Conservation (phyloP, 495 filamentous ascomycete genomes). For the Hyaloscypha finlandica region DNA sequence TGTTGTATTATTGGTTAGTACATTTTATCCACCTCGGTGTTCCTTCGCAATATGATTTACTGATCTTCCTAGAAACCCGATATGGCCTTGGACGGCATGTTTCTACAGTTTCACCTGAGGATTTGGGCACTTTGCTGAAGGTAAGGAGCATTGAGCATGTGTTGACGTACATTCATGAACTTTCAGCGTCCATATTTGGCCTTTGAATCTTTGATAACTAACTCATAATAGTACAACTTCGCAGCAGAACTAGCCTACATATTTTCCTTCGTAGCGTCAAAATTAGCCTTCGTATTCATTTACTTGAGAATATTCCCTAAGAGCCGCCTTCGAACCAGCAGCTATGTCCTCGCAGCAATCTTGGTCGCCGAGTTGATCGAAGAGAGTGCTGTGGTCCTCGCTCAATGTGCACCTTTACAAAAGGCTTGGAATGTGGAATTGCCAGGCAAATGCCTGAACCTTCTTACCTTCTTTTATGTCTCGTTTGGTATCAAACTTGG, state of each 20-base stretch:
- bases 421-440: constrained; percentile 10
- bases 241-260: constrained; percentile 10
- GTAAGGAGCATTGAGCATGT: background rate
- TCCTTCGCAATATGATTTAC: background rate
- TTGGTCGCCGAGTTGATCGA: constrained; percentile 10
- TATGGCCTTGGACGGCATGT: constrained; percentile 12
- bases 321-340: background rate
- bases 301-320: background rate
- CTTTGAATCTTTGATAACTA: background rate
- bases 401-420: constrained; percentile 5
- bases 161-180: background rate
- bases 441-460: constrained; percentile 10
- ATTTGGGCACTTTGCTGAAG: background rate
- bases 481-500: constrained; percentile 30
- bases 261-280: constrained; percentile 11
- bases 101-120: background rate
- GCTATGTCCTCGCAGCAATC: background rate
- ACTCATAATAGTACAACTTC: background rate
- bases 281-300: constrained; percentile 11
- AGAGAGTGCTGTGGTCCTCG: constrained; percentile 3
- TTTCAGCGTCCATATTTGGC: background rate
- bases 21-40: background rate
- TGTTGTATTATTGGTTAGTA: constrained; percentile 5
- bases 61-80: constrained; percentile 3
- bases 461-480: constrained; percentile 9